Conservation (phyloP, 345 rosid genomes). For the Citrus mangshanensis region DNA sequence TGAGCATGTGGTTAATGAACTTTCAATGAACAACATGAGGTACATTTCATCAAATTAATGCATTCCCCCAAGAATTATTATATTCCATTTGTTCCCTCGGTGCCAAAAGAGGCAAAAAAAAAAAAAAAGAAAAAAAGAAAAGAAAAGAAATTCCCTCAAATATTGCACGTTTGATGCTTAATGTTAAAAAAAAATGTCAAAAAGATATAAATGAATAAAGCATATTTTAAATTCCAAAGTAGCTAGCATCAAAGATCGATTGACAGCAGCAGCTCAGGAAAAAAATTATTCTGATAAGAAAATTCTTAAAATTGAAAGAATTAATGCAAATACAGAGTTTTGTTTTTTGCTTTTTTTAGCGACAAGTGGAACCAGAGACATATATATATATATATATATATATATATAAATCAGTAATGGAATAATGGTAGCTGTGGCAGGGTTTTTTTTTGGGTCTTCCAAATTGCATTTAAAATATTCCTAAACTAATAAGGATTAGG, state of each 20-base stretch:
- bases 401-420: not conserved
- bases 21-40: not conserved
- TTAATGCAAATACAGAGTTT: not conserved
- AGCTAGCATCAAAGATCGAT: not conserved
- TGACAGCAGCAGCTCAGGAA: not conserved
- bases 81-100: not conserved
- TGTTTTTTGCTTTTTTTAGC: too few species aligned
- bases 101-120: not conserved
- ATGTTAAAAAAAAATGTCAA: not conserved
- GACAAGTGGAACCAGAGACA: too few species aligned
- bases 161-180: not conserved
- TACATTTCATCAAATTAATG: not conserved
- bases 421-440: not conserved
- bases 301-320: not conserved
- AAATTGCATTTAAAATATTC: not conserved
- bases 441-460: not conserved
- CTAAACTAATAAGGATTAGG: not conserved
- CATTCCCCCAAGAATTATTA: not conserved
- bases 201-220: not conserved
- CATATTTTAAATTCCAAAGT: not conserved
- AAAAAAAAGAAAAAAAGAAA: too few species aligned
- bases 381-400: too few species aligned
- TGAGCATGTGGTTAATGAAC: not conserved
- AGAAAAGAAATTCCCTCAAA: not conserved
- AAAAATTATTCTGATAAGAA: not conserved